Conservation (phyloP, 768 basidiomycete species). For the Dictyophora rubrovolvata region DNA sequence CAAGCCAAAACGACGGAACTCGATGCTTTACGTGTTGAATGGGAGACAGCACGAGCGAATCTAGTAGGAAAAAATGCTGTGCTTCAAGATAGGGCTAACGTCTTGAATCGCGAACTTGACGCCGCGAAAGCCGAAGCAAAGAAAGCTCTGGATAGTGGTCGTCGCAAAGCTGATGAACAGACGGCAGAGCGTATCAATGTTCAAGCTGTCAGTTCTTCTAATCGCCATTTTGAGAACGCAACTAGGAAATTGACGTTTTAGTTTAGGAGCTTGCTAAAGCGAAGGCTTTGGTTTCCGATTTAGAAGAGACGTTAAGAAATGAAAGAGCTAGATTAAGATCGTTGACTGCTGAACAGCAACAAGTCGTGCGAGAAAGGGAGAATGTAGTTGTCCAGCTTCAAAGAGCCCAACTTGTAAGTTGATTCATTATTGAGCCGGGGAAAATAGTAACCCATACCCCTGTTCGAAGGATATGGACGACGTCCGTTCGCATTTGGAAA, state of each 20-base stretch:
- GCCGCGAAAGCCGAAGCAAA: conserved; percentile 47
- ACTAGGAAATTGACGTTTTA: conserved; percentile 4
- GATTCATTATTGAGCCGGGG: not conserved
- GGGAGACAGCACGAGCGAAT: conserved; percentile 56
- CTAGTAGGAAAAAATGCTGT: conserved; percentile 62
- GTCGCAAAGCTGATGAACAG: conserved; percentile 29
- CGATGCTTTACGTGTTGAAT: conserved; percentile 51
- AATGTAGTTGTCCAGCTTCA: conserved; percentile 53
- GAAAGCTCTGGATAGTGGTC: conserved; percentile 43
- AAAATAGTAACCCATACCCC: not conserved
- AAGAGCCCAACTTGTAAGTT: conserved; percentile 58
- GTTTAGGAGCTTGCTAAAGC: conserved; percentile 63
- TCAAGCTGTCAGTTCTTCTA: conserved; percentile 40
- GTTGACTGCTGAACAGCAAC: conserved; percentile 53
- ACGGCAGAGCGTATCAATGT: conserved; percentile 26
- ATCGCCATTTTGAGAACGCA: not conserved
- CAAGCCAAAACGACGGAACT: conserved; percentile 54
- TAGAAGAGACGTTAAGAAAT: conserved; percentile 60
- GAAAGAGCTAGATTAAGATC: conserved; percentile 59
- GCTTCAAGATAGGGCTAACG: conserved; percentile 60
- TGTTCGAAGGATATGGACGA: conserved; percentile 64
- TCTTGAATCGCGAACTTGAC: conserved; percentile 52
- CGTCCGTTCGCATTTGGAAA: conserved; percentile 56
- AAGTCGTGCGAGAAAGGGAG: conserved; percentile 54
- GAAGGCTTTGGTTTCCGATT: conserved; percentile 50